Percentiles rank a stretch among this genome's conserved stretches.
phyloP scores from a whole-genome alignment of 345 rosid species.

The Rhizophora mangle region DNA sequence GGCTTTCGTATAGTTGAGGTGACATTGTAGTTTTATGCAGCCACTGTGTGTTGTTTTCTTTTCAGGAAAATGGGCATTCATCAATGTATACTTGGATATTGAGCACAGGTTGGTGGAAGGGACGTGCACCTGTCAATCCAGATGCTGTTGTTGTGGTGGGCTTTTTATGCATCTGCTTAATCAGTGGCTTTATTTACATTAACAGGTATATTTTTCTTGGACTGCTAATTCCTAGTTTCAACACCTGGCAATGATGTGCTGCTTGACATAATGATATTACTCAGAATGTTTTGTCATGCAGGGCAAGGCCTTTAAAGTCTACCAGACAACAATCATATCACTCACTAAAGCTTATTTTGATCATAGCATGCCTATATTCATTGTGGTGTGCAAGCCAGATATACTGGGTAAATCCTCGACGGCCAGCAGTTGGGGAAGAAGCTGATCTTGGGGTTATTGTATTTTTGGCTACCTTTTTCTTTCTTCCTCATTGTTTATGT shows the following conservation, averaged over 20 bases:
- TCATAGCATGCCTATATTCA: slow-evolving; percentile 45
- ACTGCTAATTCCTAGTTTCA: not conserved
- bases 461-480: slow-evolving; percentile 45
- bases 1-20: not conserved
- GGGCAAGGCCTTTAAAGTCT: slow-evolving; percentile 32
- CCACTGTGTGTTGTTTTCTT: not conserved
- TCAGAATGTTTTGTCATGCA: slow-evolving; percentile 21
- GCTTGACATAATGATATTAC: not conserved
- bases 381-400: slow-evolving; percentile 66
- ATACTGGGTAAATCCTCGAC: slow-evolving; percentile 52
- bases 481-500: slow-evolving; percentile 53
- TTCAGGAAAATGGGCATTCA: slow-evolving; percentile 61
- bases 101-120: slow-evolving; percentile 75
- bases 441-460: slow-evolving; percentile 67
- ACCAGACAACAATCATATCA: slow-evolving; percentile 30
- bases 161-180: slow-evolving; percentile 43
- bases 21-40: not conserved
- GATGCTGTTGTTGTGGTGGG: slow-evolving; percentile 59
- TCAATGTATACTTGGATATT: slow-evolving; percentile 58
- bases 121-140: slow-evolving; percentile 54
- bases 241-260: not conserved
- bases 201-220: slow-evolving; percentile 41
- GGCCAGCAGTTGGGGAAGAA: slow-evolving; percentile 71
- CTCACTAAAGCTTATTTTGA: slow-evolving; percentile 36
- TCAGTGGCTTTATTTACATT: slow-evolving; percentile 57